Evolutionary conservation across 257 asterid species (phyloP), one percentile per base, ranked within the genome.

Genomic region (Rubia yunnanensis): DNA sequence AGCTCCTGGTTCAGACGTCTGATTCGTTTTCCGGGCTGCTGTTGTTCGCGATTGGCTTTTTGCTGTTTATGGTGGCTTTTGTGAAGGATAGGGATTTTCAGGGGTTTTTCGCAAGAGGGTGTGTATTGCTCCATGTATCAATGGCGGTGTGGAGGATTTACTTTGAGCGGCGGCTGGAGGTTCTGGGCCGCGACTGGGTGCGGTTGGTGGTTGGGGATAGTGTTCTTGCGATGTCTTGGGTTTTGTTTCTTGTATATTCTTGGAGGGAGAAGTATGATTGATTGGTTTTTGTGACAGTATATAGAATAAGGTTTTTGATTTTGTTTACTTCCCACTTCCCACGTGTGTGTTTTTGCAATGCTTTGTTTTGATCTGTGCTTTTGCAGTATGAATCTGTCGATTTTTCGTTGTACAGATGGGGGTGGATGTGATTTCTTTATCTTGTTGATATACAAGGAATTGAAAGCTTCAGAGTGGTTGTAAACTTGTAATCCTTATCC

Each of bases 201-300:
- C 83, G 98, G 68, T 74, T 86, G 62, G 86, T 88, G 26, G 84
- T 88, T 64, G 98, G 92, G 48, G 98, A 91, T 66, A 76, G 79
- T 30, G 86, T 79, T 22, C 77, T 91, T 69, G 96, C 77, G 1
- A 80, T 91, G 64, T 88, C 96, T 0, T 91, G 98, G 98, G 85
- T 88, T 60, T 78, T 88, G 73, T 85, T 85, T 78, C 89, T 91
- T 17, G 89, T 77, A 53, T 91, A 79, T 69, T 79, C 95, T 27
- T 88, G 98, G 98, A 88, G 95, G 73, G 98, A 88, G 85, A 91
- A 91, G 77, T 91, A 91, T 73, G 98, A 91, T 75, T 90, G 63
- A 69, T 24, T 69, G 32, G 58, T n/a, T 27, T 30, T 30, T 36
- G n/a, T 26, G 24, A 41, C 57, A 56, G 31, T 59, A 3, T 20